A percentile compares a stretch with the other conserved stretches of the same genome.
phyloP scores from a whole-genome alignment of 495 filamentous ascomycete genomes.

The Penicillium riverlandense region DNA sequence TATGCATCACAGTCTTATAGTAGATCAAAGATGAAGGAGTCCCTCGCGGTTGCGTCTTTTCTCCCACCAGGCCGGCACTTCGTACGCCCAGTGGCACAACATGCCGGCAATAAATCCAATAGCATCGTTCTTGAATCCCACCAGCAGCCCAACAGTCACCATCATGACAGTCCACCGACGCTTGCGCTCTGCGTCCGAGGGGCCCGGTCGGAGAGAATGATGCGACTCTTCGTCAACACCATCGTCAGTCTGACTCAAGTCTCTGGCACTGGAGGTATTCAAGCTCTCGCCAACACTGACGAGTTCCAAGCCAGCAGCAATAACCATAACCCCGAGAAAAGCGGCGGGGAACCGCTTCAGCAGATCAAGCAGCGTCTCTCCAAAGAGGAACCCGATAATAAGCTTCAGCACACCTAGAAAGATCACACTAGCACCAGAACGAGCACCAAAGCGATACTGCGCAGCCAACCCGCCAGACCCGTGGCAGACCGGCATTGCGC shows the following conservation, averaged over 20 bases:
- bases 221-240: constrained; percentile 32
- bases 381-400: constrained; percentile 63
- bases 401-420: constrained; percentile 73
- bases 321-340: constrained; percentile 78
- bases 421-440: constrained; percentile 76
- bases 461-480: constrained; percentile 86
- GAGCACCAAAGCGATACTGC: constrained; percentile 83
- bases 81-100: constrained; percentile 55
- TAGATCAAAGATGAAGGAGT: constrained; percentile 21
- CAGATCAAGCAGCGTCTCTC: constrained; percentile 58
- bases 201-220: constrained; percentile 26
- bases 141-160: constrained; percentile 67
- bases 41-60: constrained; percentile 19
- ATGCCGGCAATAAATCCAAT: constrained; percentile 80
- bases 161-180: constrained; percentile 83
- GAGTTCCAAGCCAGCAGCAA: constrained; percentile 81
- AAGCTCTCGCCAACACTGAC: constrained; percentile 75
- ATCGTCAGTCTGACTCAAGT: constrained; percentile 34
- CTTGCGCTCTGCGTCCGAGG: constrained; percentile 54
- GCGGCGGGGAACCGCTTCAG: constrained; percentile 63
- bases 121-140: constrained; percentile 87
- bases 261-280: constrained; percentile 60
- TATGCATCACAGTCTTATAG: background rate
- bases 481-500: constrained; percentile 93
- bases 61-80: constrained; percentile 25